Evolutionary conservation across 2,329 filamentous ascomycete species (phyloP), one percentile per base, ranked within the genome.

Genomic region (Conoideocrella luteorostrata): DNA sequence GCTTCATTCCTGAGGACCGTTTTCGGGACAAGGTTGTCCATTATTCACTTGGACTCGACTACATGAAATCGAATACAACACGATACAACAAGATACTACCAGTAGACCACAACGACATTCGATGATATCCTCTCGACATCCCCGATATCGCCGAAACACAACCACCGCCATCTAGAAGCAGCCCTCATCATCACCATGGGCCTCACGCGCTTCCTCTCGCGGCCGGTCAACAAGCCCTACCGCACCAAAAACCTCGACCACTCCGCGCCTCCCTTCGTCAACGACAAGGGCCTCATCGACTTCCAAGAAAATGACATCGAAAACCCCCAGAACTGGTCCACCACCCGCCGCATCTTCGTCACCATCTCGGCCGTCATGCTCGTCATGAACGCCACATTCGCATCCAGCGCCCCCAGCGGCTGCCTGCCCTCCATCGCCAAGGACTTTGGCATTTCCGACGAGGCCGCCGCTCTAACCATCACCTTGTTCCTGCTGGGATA

Each of bases 401-500:
- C 74, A 4, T 61, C 60, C 12, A 61, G 55, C 32, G 47, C 57
- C 20, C 54, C 61, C 26, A 56, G 63, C 30, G 63, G 61, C 4
- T 63, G 64, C 41, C 51, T 66, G 20, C 45, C 45, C 23, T 60
- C 49, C 43, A 56, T 63, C 3, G 43, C 55, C 7, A 15, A 54
- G 21, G 44, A 57, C 12, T 75, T 79, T 42, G 50, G 60, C 13
- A 65, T 80, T 2, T 76, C 72, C 0, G 49, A 45, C 5, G 68
- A 71, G 46, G 71, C 64, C 3, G 70, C 71, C 0, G 67, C 66
- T 2, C 61, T 79, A 7, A 72, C 72, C 2, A 71, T 76, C 34
- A 75, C 74, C 0, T 55, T 78, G 9, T 80, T 78, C 50, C 61
- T 79, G 21, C 62, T 78, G 4, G 75, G 62, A 4, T 82, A 81